A percentile compares a stretch with the other conserved stretches of the same genome.
phyloP scores from a whole-genome alignment of 176 grass and related monocot species.

The Eremochloa ophiuroides region DNA sequence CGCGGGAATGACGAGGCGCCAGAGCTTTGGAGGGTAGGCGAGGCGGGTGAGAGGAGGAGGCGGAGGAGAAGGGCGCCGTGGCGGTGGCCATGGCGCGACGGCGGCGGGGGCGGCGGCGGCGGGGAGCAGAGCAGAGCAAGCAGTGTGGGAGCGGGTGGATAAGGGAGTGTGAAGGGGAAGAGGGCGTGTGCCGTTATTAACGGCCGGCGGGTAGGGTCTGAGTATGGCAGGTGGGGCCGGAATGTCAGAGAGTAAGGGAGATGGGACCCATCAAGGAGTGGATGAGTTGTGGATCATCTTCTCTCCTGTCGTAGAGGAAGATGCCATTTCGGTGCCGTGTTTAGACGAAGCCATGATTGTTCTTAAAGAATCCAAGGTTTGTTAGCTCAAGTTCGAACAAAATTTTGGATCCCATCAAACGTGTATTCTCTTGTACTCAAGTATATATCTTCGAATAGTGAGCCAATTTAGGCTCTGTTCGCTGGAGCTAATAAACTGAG shows the following conservation, averaged over 20 bases:
- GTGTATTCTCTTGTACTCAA: too few relatives aligned
- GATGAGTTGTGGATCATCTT: too few relatives aligned
- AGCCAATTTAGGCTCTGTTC: too few relatives aligned
- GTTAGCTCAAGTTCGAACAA: too few relatives aligned
- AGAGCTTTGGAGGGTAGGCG: background rate
- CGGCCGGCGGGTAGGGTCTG: background rate
- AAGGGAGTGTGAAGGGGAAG: background rate
- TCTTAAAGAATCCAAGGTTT: too few relatives aligned
- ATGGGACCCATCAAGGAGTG: too few relatives aligned
- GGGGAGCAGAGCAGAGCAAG: background rate
- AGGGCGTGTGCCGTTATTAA: background rate
- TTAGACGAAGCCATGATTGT: too few relatives aligned
- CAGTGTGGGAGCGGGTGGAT: background rate
- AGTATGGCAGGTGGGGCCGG: background rate
- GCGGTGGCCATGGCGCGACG: slow-evolving; percentile 33
- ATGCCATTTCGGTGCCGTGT: too few relatives aligned
- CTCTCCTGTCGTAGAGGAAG: too few relatives aligned
- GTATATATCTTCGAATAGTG: too few relatives aligned
- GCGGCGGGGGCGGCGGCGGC: background rate
- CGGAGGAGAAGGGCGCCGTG: slow-evolving; percentile 12
- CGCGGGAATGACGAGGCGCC: background rate
- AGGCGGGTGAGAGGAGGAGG: slow-evolving; percentile 20
- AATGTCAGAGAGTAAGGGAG: background rate
- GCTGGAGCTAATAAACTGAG: too few relatives aligned
- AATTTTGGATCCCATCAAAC: too few relatives aligned